Base-by-base conservation (phyloP, 116 monocot genomes). In the Zostera marina region DNA sequence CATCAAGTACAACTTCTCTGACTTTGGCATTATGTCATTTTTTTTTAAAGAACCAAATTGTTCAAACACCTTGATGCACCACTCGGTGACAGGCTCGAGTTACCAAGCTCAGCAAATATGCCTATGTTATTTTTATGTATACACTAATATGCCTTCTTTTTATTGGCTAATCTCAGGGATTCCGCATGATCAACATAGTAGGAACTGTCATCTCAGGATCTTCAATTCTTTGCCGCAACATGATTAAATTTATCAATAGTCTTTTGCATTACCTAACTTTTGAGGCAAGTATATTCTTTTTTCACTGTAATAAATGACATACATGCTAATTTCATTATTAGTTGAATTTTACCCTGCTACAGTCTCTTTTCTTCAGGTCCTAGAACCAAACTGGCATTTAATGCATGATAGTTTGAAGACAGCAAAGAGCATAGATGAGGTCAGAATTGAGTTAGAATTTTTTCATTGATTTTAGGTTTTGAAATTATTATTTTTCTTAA, bases 341-440 rank as follows among this genome's bases (percentile, higher is more conserved):
- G 44, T 12, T 12, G 9, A 46, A 24, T 61, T 24, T 9, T 21
- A 13, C 44, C 11, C 24, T 22, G 20, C 22, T 3, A 61, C 17
- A 48, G 38, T 9, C 25, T 21, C 17, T 7, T 61, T 2, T 46
- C 60, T 56, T 75, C 73, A 98, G 98, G 98, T 98, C 64, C 80
- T 98, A 53, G 98, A 98, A 67, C 98, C 98, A 63, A 98, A 90
- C 61, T 98, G 98, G 98, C 98, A 90, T 76, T 59, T 86, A 64
- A 98, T 98, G 98, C 83, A 83, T 69, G 76, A 71, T 40, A 56
- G 81, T 20, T 83, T 98, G 45, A 71, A 71, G 66, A 79, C 76
- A 63, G 89, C 76, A 25, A 98, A 76, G 59, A 90, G 90, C 82
- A 89, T 98, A 67, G 98, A 98, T 66, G 98, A 98, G 83, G 98